Conservation (phyloP, 805 yeast genomes). For the Candida maesae region DNA sequence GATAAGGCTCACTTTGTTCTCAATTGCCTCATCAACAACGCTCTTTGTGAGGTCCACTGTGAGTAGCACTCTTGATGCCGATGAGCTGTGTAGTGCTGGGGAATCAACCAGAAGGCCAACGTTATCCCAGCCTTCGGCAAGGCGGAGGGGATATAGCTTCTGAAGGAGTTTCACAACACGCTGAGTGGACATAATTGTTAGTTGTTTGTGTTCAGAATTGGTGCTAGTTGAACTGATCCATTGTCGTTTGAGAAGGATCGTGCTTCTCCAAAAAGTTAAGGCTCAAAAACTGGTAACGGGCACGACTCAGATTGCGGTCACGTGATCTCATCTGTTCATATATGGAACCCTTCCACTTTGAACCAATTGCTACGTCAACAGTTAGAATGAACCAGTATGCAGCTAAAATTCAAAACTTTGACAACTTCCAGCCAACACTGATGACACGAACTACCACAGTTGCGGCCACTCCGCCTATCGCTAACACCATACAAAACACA, state of each 20-base stretch:
- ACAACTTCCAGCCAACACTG: constrained; percentile 14
- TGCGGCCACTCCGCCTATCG: constrained; percentile 3
- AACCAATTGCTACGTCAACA: too few species aligned
- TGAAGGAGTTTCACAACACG: too few species aligned
- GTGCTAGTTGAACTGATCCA: too few species aligned
- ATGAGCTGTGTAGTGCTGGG: constrained; percentile 12
- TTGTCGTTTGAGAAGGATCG: too few species aligned
- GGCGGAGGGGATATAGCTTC: constrained; percentile 69
- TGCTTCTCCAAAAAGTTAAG: too few species aligned
- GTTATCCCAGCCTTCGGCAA: constrained; percentile 95
- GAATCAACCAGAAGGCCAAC: constrained; percentile 87
- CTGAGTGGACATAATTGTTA: too few species aligned
- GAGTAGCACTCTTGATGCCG: constrained; percentile 42
- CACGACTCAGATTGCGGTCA: too few species aligned
- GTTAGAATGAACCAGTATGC: too few species aligned
- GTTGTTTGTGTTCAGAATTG: too few species aligned
- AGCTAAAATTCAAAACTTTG: constrained; percentile 16
- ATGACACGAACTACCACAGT: constrained; percentile 5
- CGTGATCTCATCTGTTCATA: too few species aligned
- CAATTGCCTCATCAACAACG: constrained; percentile 84
- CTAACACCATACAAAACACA: constrained; percentile 8
- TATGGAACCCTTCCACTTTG: too few species aligned
- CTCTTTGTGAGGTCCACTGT: constrained; percentile 81
- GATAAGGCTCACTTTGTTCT: constrained; percentile 48
- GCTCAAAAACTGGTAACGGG: too few species aligned